Conservation (phyloP, 1,284 basidiomycete species). For the Malassezia arunalokei region DNA sequence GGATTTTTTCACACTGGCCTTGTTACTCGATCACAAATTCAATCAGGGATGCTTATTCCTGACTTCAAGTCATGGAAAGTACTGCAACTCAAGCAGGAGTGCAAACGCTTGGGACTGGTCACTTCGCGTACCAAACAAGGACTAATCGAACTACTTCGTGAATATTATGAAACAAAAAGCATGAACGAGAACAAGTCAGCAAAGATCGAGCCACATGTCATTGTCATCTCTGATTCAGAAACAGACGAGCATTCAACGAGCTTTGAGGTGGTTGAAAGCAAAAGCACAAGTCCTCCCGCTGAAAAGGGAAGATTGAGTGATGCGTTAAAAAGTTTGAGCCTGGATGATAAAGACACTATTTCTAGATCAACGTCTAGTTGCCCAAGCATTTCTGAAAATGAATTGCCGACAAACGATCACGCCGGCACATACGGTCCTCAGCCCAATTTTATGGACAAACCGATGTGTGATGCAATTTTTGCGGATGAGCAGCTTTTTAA, state of each 20-base stretch:
- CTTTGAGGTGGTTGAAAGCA: background rate
- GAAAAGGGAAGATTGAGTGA: background rate
- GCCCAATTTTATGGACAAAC: conserved; percentile 2
- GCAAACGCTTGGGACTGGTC: background rate
- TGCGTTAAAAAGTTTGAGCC: background rate
- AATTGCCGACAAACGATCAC: background rate
- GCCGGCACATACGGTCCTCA: background rate
- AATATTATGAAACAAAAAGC: background rate
- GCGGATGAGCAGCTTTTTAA: conserved; percentile 6
- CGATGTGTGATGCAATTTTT: background rate
- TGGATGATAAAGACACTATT: background rate
- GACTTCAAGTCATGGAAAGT: background rate
- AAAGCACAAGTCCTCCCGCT: background rate
- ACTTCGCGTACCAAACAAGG: background rate
- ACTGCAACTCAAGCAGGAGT: background rate
- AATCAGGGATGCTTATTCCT: background rate
- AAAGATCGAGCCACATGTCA: background rate
- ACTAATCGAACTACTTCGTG: background rate
- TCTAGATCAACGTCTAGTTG: background rate
- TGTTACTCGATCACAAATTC: background rate
- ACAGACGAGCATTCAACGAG: background rate
- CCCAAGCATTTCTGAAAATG: background rate
- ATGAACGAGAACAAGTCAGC: background rate
- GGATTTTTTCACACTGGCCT: background rate
- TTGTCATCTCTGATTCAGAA: conserved; percentile 1